Conservation (phyloP, 2,329 filamentous ascomycete species). For the Juglanconis juglandina region DNA sequence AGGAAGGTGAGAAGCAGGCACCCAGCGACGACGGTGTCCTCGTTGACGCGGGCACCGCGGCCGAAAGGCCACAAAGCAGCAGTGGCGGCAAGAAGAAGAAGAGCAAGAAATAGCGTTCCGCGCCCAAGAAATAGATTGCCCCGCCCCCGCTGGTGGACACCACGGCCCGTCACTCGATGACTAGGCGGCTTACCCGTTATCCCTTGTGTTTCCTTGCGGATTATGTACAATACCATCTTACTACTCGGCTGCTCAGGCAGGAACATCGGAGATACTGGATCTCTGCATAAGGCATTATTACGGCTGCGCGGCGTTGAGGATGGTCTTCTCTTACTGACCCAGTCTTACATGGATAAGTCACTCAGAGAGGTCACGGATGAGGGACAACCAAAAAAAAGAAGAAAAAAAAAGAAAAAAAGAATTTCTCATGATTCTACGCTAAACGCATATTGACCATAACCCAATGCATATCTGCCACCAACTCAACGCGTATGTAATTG, state of each 20-base stretch:
- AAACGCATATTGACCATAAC: not conserved
- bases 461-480: not conserved
- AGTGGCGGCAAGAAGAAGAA: constrained; percentile 58
- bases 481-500: not conserved
- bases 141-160: not conserved
- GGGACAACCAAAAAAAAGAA: not conserved
- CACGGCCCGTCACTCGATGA: not conserved
- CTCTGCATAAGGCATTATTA: constrained; percentile 16
- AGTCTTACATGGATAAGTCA: constrained; percentile 1
- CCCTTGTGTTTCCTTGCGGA: not conserved
- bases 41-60: constrained; percentile 57
- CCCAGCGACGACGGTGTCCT: constrained; percentile 73
- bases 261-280: not conserved
- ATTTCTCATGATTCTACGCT: not conserved
- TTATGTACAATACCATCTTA: constrained; percentile 9
- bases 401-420: too few relatives aligned
- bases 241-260: not conserved
- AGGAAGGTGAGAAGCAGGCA: constrained; percentile 50
- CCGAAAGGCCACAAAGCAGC: constrained; percentile 27
- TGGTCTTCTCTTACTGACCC: not conserved
- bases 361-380: not conserved
- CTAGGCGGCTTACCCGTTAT: not conserved
- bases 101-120: constrained; percentile 53
- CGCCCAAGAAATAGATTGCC: not conserved
- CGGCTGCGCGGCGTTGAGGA: constrained; percentile 18